Conservation (phyloP, 2,329 filamentous ascomycete species). For the Paradendryphiella salina region DNA sequence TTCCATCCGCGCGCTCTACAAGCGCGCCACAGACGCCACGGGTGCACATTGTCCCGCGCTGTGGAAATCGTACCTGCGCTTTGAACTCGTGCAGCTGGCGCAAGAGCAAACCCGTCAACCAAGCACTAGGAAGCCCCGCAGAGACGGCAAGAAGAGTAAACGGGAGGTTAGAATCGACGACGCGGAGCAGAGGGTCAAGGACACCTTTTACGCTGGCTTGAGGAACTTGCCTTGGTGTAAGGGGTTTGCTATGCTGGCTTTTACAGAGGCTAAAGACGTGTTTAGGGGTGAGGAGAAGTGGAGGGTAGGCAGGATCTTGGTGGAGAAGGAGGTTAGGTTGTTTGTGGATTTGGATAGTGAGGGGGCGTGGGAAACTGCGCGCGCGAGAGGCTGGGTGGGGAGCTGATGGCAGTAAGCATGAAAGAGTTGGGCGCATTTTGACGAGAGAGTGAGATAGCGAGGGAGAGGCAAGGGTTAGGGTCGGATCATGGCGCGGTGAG, state of each 20-base stretch:
- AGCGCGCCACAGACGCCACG: slow-evolving; percentile 52
- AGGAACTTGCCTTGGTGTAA: slow-evolving; percentile 66
- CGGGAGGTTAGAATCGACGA: slow-evolving; percentile 25
- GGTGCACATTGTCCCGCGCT: slow-evolving; percentile 36
- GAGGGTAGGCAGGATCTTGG: slow-evolving; percentile 59
- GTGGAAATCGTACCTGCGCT: slow-evolving; percentile 41
- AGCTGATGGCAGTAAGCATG: no score
- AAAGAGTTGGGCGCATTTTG: no score
- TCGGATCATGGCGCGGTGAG: no score
- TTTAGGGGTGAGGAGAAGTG: slow-evolving; percentile 55
- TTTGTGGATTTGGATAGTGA: slow-evolving; percentile 54
- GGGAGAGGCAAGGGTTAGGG: no score
- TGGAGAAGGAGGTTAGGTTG: slow-evolving; percentile 64
- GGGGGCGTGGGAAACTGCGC: not conserved
- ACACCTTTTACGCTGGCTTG: slow-evolving; percentile 60
- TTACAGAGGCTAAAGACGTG: slow-evolving; percentile 46
- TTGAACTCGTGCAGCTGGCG: slow-evolving; percentile 32
- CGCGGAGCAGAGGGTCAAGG: slow-evolving; percentile 51
- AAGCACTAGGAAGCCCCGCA: slow-evolving; percentile 12
- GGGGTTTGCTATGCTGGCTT: slow-evolving; percentile 61
- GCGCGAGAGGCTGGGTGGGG: not conserved
- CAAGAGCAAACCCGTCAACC: slow-evolving; percentile 15
- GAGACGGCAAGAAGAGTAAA: slow-evolving; percentile 29
- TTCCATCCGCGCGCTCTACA: slow-evolving; percentile 60
- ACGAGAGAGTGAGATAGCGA: no score